phyloP scores from a whole-genome alignment of 768 basidiomycete species.

The Auricularia sp. region DNA sequence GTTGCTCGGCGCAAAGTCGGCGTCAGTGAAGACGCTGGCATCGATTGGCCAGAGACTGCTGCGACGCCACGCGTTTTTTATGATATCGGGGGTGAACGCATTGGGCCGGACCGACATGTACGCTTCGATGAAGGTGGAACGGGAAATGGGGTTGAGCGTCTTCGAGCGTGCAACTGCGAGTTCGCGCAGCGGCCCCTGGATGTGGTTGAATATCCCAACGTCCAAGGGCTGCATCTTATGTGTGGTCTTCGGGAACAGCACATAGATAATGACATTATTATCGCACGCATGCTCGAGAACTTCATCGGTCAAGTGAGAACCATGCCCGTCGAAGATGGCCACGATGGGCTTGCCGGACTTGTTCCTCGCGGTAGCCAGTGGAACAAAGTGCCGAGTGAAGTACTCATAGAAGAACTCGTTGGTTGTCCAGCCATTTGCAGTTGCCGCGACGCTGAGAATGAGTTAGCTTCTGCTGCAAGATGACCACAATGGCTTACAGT shows the following conservation, averaged over 20 bases:
- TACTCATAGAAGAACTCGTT: conserved; percentile 26
- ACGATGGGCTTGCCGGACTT: conserved; percentile 25
- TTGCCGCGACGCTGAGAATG: conserved; percentile 21
- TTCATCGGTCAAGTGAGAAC: conserved; percentile 26
- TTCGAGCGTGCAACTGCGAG: conserved; percentile 16
- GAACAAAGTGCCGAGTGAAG: conserved; percentile 31
- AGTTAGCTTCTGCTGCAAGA: not conserved
- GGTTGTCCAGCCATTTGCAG: conserved; percentile 35
- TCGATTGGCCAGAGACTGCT: not conserved
- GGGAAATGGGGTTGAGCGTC: not conserved
- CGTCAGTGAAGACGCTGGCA: not conserved
- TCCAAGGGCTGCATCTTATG: conserved; percentile 35
- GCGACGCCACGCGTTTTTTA: not conserved
- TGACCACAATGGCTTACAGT: conserved; percentile 4
- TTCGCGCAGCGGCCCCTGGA: conserved; percentile 21
- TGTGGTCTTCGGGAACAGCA: conserved; percentile 32
- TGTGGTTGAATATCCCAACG: conserved; percentile 29
- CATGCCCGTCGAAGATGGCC: conserved; percentile 33
- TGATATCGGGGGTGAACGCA: not conserved
- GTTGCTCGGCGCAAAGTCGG: not conserved
- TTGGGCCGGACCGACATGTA: not conserved
- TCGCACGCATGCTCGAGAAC: conserved; percentile 20
- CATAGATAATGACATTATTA: conserved; percentile 24
- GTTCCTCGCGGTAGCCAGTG: conserved; percentile 21
- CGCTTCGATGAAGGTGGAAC: not conserved